Evolutionary conservation across 73 alveolate genomes (phyloP), one percentile per base, ranked within the genome.

Genomic region (Paramecium sexaurelia): DNA sequence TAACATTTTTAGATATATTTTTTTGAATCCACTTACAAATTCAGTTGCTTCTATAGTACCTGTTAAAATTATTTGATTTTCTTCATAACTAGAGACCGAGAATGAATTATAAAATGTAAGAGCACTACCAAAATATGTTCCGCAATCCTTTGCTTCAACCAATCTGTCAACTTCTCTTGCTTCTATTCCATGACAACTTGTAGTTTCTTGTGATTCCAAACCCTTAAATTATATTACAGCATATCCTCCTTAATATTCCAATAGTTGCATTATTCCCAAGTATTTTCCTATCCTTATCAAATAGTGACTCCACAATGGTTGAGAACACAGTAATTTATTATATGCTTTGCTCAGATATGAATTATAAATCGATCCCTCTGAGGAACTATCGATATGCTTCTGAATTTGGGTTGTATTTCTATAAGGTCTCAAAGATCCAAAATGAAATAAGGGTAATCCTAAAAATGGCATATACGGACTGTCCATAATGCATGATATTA

Each of bases 181-280:
- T 43, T 88, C 94, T 1, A 88, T 51, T 1, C 91, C 69, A 88
- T 88, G 94, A 32, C 94, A 88, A 43, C 90, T 88, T 13, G 94
- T 88, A 11, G 87, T 88, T 75, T 88, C 94, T 32, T 88, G 45
- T 24, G 94, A 88, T 69, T 88, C 94, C 27, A 88, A 88, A 35
- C 94, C 94, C 75, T 82, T 88, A 17, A 88, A 82, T 82, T 88
- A 45, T 11, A 88, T 40, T 0, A 88, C 94, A 19, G 87, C 94
- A 88, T 69, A 88, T 15, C 75, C 55, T 27, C 73, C 68, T 22
- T 87, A 37, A 24, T 88, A 68, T 71, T 88, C 94, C 41, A 88
- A 69, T 5, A 88, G n/a, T 88, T 88, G 55, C 10, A 88, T 24
- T 1, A 82, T 68, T 19, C 88, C 94, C 41, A 88, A 29, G 45